Evolutionary conservation across 1,284 basidiomycete genomes (phyloP).

Genomic region (Ustilago tritici): DNA sequence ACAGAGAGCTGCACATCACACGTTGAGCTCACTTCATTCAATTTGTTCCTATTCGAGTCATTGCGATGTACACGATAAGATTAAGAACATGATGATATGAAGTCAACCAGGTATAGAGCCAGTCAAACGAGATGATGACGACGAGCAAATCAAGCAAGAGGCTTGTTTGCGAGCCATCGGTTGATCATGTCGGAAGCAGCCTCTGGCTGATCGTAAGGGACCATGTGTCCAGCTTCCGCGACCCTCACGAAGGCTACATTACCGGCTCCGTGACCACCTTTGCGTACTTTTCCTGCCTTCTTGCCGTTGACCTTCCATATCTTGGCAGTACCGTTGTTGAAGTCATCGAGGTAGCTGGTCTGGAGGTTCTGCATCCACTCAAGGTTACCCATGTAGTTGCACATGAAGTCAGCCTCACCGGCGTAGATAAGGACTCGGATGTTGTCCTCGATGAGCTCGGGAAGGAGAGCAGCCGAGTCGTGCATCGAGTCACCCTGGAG

Average conservation of each 20-base stretch:
- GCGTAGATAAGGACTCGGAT: conserved; percentile 84
- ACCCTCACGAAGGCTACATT: conserved; percentile 57
- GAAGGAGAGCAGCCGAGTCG: conserved; percentile 80
- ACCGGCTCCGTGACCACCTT: conserved; percentile 65
- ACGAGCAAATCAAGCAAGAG: conserved; percentile 30
- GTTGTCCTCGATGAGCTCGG: conserved; percentile 80
- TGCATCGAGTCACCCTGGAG: conserved; percentile 82
- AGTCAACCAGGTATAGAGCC: neutral
- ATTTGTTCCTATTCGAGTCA: too few species aligned
- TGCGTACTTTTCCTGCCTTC: conserved; percentile 54
- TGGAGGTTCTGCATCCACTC: conserved; percentile 62
- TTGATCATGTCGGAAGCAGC: conserved; percentile 76
- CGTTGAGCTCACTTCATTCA: too few species aligned
- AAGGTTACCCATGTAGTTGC: conserved; percentile 66
- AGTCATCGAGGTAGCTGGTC: conserved; percentile 58
- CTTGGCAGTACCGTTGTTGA: conserved; percentile 54
- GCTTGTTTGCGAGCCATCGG: conserved; percentile 74
- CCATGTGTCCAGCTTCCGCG: conserved; percentile 65
- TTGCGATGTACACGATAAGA: too few species aligned
- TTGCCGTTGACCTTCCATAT: conserved; percentile 55
- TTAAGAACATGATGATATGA: too few species aligned
- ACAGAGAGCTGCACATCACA: too few species aligned
- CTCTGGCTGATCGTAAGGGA: conserved; percentile 82
- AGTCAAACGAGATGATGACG: neutral
- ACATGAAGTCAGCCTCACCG: conserved; percentile 83